These are phyloP conservation scores for Trichoderma sp. DNA, from an alignment of 2,329 filamentous ascomycete genomes.

Conservation along the genomic window DNA sequence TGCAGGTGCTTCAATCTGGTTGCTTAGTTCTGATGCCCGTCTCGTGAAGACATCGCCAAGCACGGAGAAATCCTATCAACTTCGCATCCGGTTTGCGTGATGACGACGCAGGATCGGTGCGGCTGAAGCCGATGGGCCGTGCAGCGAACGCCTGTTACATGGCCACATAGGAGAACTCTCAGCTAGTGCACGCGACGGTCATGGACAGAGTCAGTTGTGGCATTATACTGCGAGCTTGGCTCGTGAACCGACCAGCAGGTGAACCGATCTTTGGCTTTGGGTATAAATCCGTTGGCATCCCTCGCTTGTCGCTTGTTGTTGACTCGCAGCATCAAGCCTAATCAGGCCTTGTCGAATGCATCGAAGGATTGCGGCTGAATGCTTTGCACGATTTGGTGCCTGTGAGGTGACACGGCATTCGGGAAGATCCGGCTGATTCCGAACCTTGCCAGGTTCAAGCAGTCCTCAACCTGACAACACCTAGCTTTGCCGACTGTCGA, in stretches of 20 bases:
- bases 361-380: neutral
- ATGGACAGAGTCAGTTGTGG: neutral
- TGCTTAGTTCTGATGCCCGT: neutral
- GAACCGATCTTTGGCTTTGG: neutral
- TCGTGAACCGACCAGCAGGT: neutral
- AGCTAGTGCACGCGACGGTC: neutral
- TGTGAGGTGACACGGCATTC: neutral
- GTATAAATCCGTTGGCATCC: neutral
- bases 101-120: neutral
- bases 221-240: too few species aligned
- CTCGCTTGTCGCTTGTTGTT: too few species aligned
- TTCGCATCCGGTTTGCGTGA: neutral
- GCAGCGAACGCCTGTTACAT: too few species aligned
- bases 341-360: neutral
- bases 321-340: too few species aligned
- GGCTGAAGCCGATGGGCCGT: neutral
- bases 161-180: neutral
- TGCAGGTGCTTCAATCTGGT: neutral
- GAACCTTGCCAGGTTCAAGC: neutral
- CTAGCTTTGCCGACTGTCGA: neutral
- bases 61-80: neutral
- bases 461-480: neutral
- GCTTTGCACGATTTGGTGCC: neutral
- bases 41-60: neutral
- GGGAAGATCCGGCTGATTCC: constrained; percentile 4